These are phyloP conservation scores for Alnus rubra DNA, from an alignment of 306 rosid species.

Conservation along the genomic window DNA sequence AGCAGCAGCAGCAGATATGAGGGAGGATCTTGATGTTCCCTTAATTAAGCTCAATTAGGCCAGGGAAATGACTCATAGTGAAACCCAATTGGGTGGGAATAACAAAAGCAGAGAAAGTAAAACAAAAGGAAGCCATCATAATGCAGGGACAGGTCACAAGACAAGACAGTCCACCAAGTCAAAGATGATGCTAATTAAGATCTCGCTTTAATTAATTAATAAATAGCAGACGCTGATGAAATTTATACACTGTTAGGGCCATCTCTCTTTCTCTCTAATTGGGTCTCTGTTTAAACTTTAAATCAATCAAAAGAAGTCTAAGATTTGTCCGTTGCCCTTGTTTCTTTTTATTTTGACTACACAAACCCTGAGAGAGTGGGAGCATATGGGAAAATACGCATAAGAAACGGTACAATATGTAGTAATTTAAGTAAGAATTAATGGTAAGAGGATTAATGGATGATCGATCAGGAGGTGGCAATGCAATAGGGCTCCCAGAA, in stretches of 20 bases:
- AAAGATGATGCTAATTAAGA: constrained; percentile 39
- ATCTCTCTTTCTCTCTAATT: constrained; percentile 19
- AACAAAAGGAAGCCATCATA: constrained; percentile 22
- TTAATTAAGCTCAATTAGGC: constrained; percentile 41
- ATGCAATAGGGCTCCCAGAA: constrained; percentile 80
- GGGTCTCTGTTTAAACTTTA: no score
- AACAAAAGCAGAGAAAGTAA: constrained; percentile 33
- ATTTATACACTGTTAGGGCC: constrained; percentile 32
- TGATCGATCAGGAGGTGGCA: constrained; percentile 67
- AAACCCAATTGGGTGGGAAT: constrained; percentile 50
- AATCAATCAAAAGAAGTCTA: constrained; percentile 21
- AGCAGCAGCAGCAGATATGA: constrained; percentile 39
- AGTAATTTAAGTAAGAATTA: no score
- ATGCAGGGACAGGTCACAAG: constrained; percentile 27
- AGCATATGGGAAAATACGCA: constrained; percentile 21
- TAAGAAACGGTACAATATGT: constrained; percentile 29
- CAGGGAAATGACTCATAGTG: constrained; percentile 37
- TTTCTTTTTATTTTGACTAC: constrained; percentile 53
- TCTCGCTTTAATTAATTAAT: constrained; percentile 21
- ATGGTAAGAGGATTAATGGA: neutral
- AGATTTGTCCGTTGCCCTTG: constrained; percentile 15
- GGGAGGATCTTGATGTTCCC: constrained; percentile 61
- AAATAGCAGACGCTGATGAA: constrained; percentile 1
- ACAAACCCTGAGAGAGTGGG: constrained; percentile 32
- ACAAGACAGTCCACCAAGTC: constrained; percentile 45